Evolutionary conservation across 495 filamentous ascomycete species (phyloP).

Genomic region (Podospora bellae-mahoneyi): DNA sequence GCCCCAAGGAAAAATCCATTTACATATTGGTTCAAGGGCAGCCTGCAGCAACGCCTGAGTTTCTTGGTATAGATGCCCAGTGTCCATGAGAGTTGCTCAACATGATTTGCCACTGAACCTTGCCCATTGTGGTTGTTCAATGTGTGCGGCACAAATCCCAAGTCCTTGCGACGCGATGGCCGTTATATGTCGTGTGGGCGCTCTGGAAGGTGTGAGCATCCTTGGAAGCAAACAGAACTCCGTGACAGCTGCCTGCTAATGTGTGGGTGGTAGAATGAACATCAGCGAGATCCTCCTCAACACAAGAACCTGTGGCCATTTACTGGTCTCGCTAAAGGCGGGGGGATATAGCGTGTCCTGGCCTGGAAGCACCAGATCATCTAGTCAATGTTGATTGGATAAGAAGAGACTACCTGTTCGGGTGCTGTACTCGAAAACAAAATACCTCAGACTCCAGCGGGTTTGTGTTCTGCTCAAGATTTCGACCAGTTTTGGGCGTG

Average conservation of each 20-base stretch:
- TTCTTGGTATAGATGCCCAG: neutral
- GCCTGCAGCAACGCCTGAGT: neutral
- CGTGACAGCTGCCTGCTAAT: neutral
- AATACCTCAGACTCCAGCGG: neutral
- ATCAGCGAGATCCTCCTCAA: neutral
- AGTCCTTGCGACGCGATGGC: too few species aligned
- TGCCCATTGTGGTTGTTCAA: too few species aligned
- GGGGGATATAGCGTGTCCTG: neutral
- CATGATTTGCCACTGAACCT: neutral
- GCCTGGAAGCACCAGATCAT: neutral
- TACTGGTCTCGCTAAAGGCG: neutral
- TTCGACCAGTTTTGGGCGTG: neutral
- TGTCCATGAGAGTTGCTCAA: neutral
- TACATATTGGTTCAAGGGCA: neutral
- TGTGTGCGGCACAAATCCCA: too few species aligned
- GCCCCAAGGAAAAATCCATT: neutral
- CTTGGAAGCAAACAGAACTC: neutral
- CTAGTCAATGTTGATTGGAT: neutral
- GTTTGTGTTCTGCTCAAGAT: neutral
- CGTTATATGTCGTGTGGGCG: too few species aligned
- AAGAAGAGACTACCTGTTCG: neutral
- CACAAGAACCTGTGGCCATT: neutral
- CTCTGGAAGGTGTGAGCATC: too few species aligned
- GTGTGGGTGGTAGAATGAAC: neutral
- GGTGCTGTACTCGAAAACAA: neutral